Base-by-base conservation (phyloP, 768 basidiomycete genomes). In the Coprinellus micaceus region DNA sequence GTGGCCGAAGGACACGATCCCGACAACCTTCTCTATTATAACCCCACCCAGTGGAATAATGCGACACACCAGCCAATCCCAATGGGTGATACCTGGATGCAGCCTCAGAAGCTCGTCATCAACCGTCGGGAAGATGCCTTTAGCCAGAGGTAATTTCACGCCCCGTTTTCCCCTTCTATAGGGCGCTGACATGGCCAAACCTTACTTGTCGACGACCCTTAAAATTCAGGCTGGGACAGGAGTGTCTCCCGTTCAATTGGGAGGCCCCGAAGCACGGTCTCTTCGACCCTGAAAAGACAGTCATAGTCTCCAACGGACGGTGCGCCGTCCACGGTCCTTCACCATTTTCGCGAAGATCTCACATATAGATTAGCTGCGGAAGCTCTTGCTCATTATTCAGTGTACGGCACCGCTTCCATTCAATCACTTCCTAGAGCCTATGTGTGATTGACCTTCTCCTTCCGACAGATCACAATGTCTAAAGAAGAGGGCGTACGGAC, bases 251-350 rank as follows among this genome's bases (percentile, higher is more conserved):
- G 1, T 74, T 73, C 50, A 52, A 57, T 12, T 69, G 69, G 58
- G 53, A 62, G 25, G 69, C 78, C 41, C 82, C 83, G 4, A 63
- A 68, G 5, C 64, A 71, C 39, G 74, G 69, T 24, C 67, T 86
- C 17, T 85, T 85, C 63, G 70, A 78, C 26, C 67, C 78, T 4
- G 67, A 72, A 60, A 74, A 81, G 54, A 71, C 82, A 3, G 75
- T 74, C 13, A 82, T 85, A 50, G 67, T 85, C n/a, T 79, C 76
- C 11, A 85, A 85, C 63, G 83, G 83, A 58, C 70, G 77, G 77
- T 76, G 60, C 29, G 62, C 46, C 40, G 26, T 37, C 47, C 28
- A n/a, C n/a, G 26, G 26, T 28, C 45, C 21, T 44, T 25, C 39
- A 24, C 26, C 24, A 36, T 36, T 33, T 52, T 39, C 50, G 56